These are phyloP conservation scores for Aureobasidium sp. DNA, from an alignment of 2,329 filamentous ascomycete species.

Conservation along the genomic window DNA sequence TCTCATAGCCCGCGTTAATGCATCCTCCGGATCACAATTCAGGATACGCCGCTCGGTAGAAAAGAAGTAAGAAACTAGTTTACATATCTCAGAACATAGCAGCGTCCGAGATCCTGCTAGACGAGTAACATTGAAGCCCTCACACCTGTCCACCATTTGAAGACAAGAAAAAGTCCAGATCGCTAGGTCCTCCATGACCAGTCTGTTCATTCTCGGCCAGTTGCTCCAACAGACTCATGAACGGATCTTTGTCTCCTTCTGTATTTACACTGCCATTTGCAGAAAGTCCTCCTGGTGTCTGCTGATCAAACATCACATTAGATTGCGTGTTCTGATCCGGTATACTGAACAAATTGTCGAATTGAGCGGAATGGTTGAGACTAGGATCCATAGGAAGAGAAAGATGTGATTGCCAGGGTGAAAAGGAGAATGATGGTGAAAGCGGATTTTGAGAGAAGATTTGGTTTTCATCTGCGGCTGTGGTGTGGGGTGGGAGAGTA, in stretches of 20 bases:
- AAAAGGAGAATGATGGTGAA: constrained; percentile 45
- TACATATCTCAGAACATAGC: background rate
- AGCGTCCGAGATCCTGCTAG: background rate
- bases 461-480: constrained; percentile 18
- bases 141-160: background rate
- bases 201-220: constrained; percentile 81
- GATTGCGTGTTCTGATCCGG: constrained; percentile 10
- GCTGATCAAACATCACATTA: constrained; percentile 36
- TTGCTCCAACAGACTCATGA: constrained; percentile 81
- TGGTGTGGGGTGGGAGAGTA: constrained; percentile 11
- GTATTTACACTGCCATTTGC: constrained; percentile 42
- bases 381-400: constrained; percentile 13
- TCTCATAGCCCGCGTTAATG: background rate
- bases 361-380: constrained; percentile 16
- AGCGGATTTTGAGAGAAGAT: constrained; percentile 39
- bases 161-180: constrained; percentile 81
- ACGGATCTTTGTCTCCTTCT: constrained; percentile 78
- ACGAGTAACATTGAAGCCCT: background rate
- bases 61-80: background rate
- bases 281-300: constrained; percentile 51
- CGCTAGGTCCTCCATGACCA: constrained; percentile 71
- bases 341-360: constrained; percentile 29
- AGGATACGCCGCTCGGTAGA: background rate
- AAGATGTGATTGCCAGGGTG: constrained; percentile 27
- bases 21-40: background rate